Evolutionary conservation across 768 basidiomycete species (phyloP).

Genomic region (Arthromyces matolae): DNA sequence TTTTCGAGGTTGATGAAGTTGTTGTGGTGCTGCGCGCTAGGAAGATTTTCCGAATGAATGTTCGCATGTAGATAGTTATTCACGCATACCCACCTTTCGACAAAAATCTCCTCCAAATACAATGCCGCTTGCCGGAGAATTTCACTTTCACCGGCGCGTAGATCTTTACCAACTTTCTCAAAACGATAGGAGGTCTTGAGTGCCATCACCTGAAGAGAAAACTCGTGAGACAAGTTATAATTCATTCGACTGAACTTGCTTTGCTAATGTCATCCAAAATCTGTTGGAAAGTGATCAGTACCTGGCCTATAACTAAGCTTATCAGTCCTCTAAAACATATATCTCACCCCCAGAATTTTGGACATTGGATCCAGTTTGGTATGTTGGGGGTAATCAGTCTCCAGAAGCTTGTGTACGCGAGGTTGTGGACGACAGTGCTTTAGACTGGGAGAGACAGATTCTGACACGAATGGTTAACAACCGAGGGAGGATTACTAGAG

Average conservation of each 20-base stretch:
- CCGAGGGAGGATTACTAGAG: not conserved
- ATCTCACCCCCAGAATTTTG: constrained; percentile 41
- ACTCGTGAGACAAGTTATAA: no score
- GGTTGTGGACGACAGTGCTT: not conserved
- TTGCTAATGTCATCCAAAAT: constrained; percentile 48
- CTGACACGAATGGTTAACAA: not conserved
- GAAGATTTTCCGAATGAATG: not conserved
- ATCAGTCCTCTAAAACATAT: no score
- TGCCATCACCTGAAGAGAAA: constrained; percentile 39
- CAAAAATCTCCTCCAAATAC: constrained; percentile 42
- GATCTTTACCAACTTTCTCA: constrained; percentile 41
- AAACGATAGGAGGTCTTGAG: constrained; percentile 46
- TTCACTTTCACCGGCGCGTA: constrained; percentile 39
- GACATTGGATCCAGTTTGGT: constrained; percentile 5
- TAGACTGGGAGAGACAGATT: not conserved
- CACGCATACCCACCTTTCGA: constrained; percentile 34
- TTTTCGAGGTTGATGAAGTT: constrained; percentile 51
- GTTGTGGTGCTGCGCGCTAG: constrained; percentile 51
- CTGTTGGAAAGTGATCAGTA: constrained; percentile 24
- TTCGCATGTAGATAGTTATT: not conserved
- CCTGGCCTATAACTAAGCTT: not conserved
- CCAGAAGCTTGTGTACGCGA: not conserved
- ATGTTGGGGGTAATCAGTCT: not conserved
- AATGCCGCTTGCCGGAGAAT: constrained; percentile 45
- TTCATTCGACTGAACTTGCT: no score